These are phyloP conservation scores for Phlebiopsis gigantea DNA, from an alignment of 768 basidiomycete genomes.

Conservation along the genomic window DNA sequence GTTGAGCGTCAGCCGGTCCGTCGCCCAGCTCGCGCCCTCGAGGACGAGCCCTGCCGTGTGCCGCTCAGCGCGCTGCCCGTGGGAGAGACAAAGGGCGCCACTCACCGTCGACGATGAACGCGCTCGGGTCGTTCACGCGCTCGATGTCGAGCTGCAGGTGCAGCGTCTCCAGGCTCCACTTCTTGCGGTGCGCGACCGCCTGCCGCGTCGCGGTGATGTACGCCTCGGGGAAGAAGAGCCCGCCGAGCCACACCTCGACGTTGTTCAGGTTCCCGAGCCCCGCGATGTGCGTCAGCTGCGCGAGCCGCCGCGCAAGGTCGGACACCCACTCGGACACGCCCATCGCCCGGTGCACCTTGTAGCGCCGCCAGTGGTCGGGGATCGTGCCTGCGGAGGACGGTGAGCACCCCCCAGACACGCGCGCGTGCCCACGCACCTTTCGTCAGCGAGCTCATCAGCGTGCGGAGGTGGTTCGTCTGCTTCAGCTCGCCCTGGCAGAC, in stretches of 20 bases:
- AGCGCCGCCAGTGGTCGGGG: slow-evolving; percentile 82
- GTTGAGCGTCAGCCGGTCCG: slow-evolving; percentile 70
- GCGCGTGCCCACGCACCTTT: slow-evolving; percentile 55
- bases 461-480: slow-evolving; percentile 95
- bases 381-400: slow-evolving; percentile 59
- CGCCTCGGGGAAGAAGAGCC: slow-evolving; percentile 94
- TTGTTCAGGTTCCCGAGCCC: slow-evolving; percentile 56
- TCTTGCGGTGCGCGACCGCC: slow-evolving; percentile 88
- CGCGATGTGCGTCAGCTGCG: slow-evolving; percentile 76
- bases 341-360: slow-evolving; percentile 81
- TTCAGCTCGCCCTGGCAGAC: slow-evolving; percentile 86
- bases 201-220: slow-evolving; percentile 95
- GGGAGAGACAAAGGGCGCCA: neutral
- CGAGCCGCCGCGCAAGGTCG: slow-evolving; percentile 63
- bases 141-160: slow-evolving; percentile 78
- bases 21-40: slow-evolving; percentile 79
- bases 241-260: slow-evolving; percentile 87
- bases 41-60: slow-evolving; percentile 63
- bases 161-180: slow-evolving; percentile 90
- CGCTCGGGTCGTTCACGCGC: slow-evolving; percentile 66
- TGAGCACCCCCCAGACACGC: neutral
- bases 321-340: slow-evolving; percentile 83
- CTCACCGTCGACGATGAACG: slow-evolving; percentile 87
- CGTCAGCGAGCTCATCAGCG: slow-evolving; percentile 81
- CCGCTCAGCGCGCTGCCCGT: neutral